Evolutionary conservation across 2,329 filamentous ascomycete species (phyloP), one percentile per base, ranked within the genome.

Genomic region (Colletotrichum chlorophyti): DNA sequence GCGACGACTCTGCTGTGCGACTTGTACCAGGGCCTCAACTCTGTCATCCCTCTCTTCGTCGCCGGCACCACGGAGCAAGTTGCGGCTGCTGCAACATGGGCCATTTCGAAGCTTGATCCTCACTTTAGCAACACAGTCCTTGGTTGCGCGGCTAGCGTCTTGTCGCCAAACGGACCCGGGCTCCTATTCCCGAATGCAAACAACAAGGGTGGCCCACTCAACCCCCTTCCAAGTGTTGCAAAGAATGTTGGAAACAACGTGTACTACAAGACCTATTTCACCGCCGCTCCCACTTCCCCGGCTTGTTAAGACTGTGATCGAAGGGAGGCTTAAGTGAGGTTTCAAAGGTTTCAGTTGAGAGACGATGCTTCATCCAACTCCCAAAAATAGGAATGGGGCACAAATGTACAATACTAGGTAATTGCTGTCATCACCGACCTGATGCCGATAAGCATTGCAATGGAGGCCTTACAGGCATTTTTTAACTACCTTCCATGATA

Each of bases 251-350:
- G 51, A 4, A 27, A 60, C 5, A 60, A 60, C 15, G 51, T 50
- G 2, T 60, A 60, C 26, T 50, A 40, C 32, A 60, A 35, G 38
- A 57, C 57, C 4, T 57, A 60, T 8, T 60, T 60, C 4, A 19
- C 38, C 11, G 45, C 31, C 5, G 51, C 51, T 3, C 57, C 57
- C 11, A 53, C 45, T 3, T 31, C 38, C 0, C 51, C 57, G 17
- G 43, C 51, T 3, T 57, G 57, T n/a, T 55, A 12, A 40, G 10
- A n/a, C n/a, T n/a, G n/a, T n/a, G n/a, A n/a, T n/a, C n/a, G n/a
- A n/a, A n/a, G n/a, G n/a, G n/a, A n/a, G n/a, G n/a, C n/a, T n/a
- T n/a, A n/a, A n/a, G n/a, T n/a, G n/a, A n/a, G n/a, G n/a, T n/a
- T n/a, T n/a, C n/a, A n/a, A n/a, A n/a, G n/a, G n/a, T n/a, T n/a